Conservation (phyloP, 495 filamentous ascomycete species). For the Aspergillus olivimuriae region DNA sequence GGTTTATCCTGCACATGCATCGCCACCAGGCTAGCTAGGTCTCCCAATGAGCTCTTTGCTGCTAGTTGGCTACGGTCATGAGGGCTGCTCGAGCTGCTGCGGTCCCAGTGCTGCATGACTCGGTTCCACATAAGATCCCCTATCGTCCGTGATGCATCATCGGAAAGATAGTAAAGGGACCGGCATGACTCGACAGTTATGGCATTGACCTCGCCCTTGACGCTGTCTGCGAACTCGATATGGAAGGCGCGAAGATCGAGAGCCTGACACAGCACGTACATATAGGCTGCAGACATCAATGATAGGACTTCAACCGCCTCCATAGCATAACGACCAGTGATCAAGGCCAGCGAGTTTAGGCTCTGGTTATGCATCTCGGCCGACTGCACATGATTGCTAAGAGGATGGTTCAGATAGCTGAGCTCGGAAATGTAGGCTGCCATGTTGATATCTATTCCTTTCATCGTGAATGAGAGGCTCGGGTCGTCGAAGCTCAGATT, state of each 20-base stretch:
- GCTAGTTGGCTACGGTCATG: too few relatives aligned
- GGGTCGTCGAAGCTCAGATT: conserved; percentile 54
- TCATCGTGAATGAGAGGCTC: conserved; percentile 47
- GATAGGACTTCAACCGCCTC: conserved; percentile 48
- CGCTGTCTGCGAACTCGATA: too few relatives aligned
- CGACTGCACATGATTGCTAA: conserved; percentile 42
- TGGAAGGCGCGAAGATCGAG: conserved; percentile 37
- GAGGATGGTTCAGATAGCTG: conserved; percentile 38
- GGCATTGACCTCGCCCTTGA: too few relatives aligned
- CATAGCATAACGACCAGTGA: conserved; percentile 45
- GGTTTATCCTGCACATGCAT: too few relatives aligned
- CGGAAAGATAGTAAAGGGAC: too few relatives aligned
- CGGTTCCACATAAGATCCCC: too few relatives aligned
- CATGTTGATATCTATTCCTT: conserved; percentile 57
- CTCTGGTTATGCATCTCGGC: conserved; percentile 51
- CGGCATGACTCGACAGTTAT: too few relatives aligned
- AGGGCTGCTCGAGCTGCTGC: too few relatives aligned
- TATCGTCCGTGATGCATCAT: too few relatives aligned
- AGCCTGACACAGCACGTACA: conserved; percentile 44
- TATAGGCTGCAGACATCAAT: conserved; percentile 42
- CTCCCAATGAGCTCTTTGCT: too few relatives aligned
- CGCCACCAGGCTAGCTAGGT: too few relatives aligned
- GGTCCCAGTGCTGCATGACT: too few relatives aligned
- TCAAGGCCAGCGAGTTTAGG: conserved; percentile 49
- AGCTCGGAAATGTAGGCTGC: conserved; percentile 50